Conservation (phyloP, 345 rosid genomes). For the Pugionium cornutum region DNA sequence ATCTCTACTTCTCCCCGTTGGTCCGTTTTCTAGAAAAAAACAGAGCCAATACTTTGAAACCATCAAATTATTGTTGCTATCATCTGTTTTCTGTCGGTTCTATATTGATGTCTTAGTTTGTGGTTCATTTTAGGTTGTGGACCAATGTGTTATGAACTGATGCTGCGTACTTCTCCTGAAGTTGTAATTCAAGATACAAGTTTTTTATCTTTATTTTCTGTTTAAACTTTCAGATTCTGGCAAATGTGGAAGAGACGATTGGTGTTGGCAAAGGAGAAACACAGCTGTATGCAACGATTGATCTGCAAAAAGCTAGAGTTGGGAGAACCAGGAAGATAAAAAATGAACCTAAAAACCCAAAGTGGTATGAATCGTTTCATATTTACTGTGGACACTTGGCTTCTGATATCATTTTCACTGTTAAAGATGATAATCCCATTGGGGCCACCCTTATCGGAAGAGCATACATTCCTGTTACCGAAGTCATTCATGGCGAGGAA, state of each 20-base stretch:
- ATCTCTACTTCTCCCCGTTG: neutral
- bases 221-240: constrained; percentile 50
- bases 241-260: constrained; percentile 70
- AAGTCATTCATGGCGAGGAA: constrained; percentile 69
- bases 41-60: neutral
- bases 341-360: constrained; percentile 63
- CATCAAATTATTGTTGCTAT: neutral
- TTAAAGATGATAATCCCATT: constrained; percentile 86
- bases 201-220: constrained; percentile 4
- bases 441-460: constrained; percentile 94
- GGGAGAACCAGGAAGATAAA: constrained; percentile 81
- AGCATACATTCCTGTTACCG: constrained; percentile 76
- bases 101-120: neutral
- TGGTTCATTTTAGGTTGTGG: neutral
- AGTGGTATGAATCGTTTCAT: constrained; percentile 94
- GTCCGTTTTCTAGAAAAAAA: neutral
- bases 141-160: constrained; percentile 4
- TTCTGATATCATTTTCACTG: constrained; percentile 77
- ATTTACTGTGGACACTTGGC: constrained; percentile 89
- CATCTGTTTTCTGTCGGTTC: neutral
- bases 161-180: neutral
- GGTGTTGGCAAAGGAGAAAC: constrained; percentile 83
- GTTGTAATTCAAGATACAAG: neutral
- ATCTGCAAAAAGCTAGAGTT: constrained; percentile 89
- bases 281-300: constrained; percentile 78